Base-by-base conservation (phyloP, 805 yeast species). In the Pichia paraexigua region DNA sequence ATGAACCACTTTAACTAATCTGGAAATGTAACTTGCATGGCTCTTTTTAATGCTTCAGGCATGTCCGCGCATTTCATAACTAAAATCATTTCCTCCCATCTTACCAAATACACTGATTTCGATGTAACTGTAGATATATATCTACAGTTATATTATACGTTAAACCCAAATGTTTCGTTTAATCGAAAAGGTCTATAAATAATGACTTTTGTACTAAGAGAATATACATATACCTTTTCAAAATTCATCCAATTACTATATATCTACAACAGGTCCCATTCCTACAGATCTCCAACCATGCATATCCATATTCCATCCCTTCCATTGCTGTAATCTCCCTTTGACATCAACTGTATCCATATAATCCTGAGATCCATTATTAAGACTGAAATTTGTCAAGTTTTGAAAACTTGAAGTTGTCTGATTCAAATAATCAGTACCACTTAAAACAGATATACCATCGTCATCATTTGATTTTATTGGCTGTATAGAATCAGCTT, bases 301-400 rank as follows among this genome's bases (percentile, higher is more conserved):
- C 95, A 91, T 87, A 61, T 91, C 96, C 3, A 89, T 77, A 61
- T 85, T 88, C 90, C 91, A 91, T 46, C 79, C 82, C 57, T 81
- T 82, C 95, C 95, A 91, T 57, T 79, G 80, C 62, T 75, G 72
- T 57, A 91, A 67, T 44, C 77, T 73, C 50, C 80, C 83, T 55
- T 76, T 72, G 56, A 79, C 74, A 58, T 80, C 82, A 13, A 76
- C 75, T 8, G 80, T 77, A 54, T 78, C 79, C 30, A 76, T 62
- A 48, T 73, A 72, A 43, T 66, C 61, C 21, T 48, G 50, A 41
- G 67, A 62, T 10, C 49, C 45, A 37, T 56, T 58, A 49, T 53
- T 44, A 61, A 63, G 54, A 50, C 56, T 49, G 61, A 63, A 57
- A 52, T 53, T 51, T 56, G 51, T 54, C 54, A 56, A 55, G 37